Evolutionary conservation across 306 rosid species (phyloP).

Genomic region (Dryas drummondii): DNA sequence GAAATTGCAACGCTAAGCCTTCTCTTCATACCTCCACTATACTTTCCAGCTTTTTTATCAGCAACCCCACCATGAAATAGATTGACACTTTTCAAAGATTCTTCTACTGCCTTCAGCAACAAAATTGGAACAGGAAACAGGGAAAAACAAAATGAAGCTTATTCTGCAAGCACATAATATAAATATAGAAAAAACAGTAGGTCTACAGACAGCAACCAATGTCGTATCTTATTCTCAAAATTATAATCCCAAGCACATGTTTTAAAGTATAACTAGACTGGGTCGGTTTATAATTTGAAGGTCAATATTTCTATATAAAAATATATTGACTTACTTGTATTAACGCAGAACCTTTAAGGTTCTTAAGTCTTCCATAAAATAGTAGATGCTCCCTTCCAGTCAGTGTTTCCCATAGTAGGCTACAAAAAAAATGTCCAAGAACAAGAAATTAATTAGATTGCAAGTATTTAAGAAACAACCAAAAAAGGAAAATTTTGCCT

Average conservation of each 20-base stretch:
- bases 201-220: too few relatives aligned
- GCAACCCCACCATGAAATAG: conserved; percentile 84
- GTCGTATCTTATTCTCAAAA: background rate
- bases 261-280: background rate
- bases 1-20: conserved; percentile 98
- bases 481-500: background rate
- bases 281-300: background rate
- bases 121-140: conserved; percentile 13
- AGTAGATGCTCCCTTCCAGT: conserved; percentile 96
- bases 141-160: background rate
- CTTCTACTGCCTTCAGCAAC: conserved; percentile 82
- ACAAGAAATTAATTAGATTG: conserved; percentile 2
- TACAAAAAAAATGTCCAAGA: conserved; percentile 24
- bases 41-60: conserved; percentile 76
- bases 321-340: conserved; percentile 50
- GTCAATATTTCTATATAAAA: background rate
- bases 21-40: conserved; percentile 99
- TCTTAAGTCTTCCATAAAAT: conserved; percentile 92
- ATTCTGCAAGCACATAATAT: background rate
- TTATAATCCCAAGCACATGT: background rate
- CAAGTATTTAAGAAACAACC: background rate
- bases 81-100: conserved; percentile 75
- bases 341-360: conserved; percentile 70
- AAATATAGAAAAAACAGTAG: background rate
- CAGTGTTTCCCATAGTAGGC: conserved; percentile 85